A percentile compares a stretch with the other conserved stretches of the same genome.
Evolutionary conservation across 2,329 filamentous ascomycete genomes (phyloP).

Genomic region (Fusarium praegraminearum): DNA sequence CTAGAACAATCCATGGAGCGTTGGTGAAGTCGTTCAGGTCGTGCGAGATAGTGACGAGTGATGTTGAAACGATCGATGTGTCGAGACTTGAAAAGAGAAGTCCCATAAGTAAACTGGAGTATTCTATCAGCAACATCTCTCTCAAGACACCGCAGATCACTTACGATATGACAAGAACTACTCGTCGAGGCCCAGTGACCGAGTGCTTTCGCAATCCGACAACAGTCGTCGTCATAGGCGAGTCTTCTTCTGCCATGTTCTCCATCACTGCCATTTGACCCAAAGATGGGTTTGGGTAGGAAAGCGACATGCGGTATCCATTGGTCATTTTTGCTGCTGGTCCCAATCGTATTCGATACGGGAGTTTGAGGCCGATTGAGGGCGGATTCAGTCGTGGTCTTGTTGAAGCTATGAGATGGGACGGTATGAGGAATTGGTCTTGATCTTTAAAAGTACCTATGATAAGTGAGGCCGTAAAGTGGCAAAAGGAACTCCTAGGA

Average conservation of each 20-base stretch:
- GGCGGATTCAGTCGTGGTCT: neutral
- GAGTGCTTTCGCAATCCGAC: constrained; percentile 42
- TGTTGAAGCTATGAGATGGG: neutral
- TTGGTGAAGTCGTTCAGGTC: constrained; percentile 64
- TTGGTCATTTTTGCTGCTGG: constrained; percentile 42
- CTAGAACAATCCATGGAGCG: constrained; percentile 66
- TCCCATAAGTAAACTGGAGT: constrained; percentile 61
- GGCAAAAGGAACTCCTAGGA: neutral
- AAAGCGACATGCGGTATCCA: constrained; percentile 49
- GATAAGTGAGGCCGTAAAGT: neutral
- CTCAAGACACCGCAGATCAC: constrained; percentile 28
- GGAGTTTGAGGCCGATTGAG: neutral
- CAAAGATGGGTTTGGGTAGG: constrained; percentile 52
- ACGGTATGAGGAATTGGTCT: neutral
- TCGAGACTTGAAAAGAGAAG: constrained; percentile 69
- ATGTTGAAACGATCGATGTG: constrained; percentile 69
- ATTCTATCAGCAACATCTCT: constrained; percentile 29
- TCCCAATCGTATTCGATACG: neutral
- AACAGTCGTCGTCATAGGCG: constrained; percentile 4
- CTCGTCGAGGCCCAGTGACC: constrained; percentile 46
- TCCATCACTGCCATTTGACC: constrained; percentile 47
- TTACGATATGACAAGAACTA: constrained; percentile 53
- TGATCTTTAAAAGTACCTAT: neutral
- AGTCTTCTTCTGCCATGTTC: constrained; percentile 9
- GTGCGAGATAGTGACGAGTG: constrained; percentile 67